Conservation (phyloP, 1,284 basidiomycete species). For the Trichosporon inkin region DNA sequence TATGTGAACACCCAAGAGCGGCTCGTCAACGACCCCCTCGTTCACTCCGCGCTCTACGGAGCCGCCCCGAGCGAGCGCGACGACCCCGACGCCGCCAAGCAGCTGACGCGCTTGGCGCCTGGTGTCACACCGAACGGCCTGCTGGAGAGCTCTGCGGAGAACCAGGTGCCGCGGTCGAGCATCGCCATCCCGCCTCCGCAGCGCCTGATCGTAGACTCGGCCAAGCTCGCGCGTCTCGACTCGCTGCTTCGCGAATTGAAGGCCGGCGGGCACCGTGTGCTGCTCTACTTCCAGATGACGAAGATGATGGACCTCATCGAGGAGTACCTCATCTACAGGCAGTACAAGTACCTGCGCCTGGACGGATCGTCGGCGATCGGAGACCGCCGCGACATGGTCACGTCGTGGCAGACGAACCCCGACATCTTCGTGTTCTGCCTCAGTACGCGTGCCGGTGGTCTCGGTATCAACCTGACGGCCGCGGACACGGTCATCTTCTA, state of each 20-base stretch:
- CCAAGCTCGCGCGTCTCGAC: slow-evolving; percentile 90
- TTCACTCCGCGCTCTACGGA: slow-evolving; percentile 80
- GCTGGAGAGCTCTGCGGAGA: slow-evolving; percentile 61
- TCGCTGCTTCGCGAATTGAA: slow-evolving; percentile 86
- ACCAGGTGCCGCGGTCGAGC: slow-evolving; percentile 75
- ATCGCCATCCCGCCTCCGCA: slow-evolving; percentile 96
- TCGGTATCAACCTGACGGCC: slow-evolving; percentile 97
- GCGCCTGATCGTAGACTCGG: slow-evolving; percentile 93
- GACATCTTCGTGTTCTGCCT: slow-evolving; percentile 95
- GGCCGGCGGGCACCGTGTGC: slow-evolving; percentile 84
- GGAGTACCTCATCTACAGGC: slow-evolving; percentile 95
- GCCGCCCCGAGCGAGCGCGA: slow-evolving; percentile 66
- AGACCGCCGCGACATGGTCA: slow-evolving; percentile 97
- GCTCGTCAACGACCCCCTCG: slow-evolving; percentile 55
- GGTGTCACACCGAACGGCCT: slow-evolving; percentile 66
- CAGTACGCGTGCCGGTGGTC: slow-evolving; percentile 92
- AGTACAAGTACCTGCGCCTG: slow-evolving; percentile 94
- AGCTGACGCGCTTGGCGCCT: slow-evolving; percentile 59
- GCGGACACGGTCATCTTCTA: slow-evolving; percentile 98
- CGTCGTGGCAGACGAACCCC: slow-evolving; percentile 96
- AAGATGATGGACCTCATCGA: slow-evolving; percentile 99
- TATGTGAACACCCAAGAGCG: slow-evolving; percentile 70
- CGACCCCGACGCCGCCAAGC: slow-evolving; percentile 57
- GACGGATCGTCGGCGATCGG: slow-evolving; percentile 95
- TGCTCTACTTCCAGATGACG: slow-evolving; percentile 99